Percentiles rank a stretch among this genome's conserved stretches.
Evolutionary conservation across 345 rosid genomes (phyloP).

Genomic region (Lepidium aucheri): DNA sequence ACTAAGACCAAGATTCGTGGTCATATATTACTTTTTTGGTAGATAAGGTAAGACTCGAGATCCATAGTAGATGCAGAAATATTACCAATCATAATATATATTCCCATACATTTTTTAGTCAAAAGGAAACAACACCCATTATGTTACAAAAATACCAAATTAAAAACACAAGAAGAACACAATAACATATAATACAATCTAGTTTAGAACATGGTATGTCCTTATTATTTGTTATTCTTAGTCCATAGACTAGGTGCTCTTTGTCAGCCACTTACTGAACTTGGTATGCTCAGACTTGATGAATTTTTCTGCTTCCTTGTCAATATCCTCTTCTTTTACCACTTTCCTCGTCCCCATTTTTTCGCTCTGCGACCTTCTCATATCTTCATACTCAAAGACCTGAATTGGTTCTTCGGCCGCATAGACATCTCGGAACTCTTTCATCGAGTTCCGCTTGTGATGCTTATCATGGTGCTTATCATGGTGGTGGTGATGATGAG

Average conservation of each 20-base stretch:
- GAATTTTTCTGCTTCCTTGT: conserved; percentile 58
- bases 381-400: conserved; percentile 3
- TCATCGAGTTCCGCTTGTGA: conserved; percentile 3
- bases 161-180: neutral
- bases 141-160: conserved; percentile 4
- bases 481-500: conserved; percentile 16
- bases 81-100: neutral
- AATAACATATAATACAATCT: conserved; percentile 1
- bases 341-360: neutral
- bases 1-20: neutral
- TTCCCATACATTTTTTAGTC: neutral
- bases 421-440: conserved; percentile 7
- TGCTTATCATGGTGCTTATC: neutral
- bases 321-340: conserved; percentile 28
- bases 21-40: neutral
- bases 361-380: conserved; percentile 17
- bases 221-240: neutral
- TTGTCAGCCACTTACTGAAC: conserved; percentile 32
- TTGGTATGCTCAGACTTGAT: conserved; percentile 48
- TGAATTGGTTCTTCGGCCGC: conserved; percentile 11
- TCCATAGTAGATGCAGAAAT: neutral
- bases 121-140: neutral
- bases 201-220: neutral
- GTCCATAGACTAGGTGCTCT: neutral
- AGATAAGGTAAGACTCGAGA: neutral